Evolutionary conservation across 2,329 filamentous ascomycete species (phyloP), one percentile per base, ranked within the genome.

Genomic region (Trichophyton schoenleinii): DNA sequence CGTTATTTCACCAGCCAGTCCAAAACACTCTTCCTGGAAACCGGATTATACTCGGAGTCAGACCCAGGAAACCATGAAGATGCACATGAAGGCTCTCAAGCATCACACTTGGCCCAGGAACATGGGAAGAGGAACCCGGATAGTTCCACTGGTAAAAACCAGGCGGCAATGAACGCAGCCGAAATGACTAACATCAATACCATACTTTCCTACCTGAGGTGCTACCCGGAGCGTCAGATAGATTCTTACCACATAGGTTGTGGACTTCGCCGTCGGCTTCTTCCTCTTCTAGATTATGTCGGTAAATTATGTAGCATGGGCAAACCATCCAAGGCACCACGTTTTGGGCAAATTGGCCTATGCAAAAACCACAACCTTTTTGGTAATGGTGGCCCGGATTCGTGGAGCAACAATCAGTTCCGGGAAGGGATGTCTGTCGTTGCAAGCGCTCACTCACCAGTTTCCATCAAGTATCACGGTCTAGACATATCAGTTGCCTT

Each of bases 181-280:
- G 38, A 63, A 41, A 65, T 67, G 61, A 66, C 66, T n/a, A 69
- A 73, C 49, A 70, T 76, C 22, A 66, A 64, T 9, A 61, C 67
- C 6, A 66, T 77, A 38, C 70, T 77, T 7, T 66, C 70, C 4
- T 70, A 71, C 9, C 66, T 78, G 15, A 74, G 73, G 61, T 69
- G 74, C 62, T 74, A 70, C 57, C 75, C 76, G 1, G 72, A 74
- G 38, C 77, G 77, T 63, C 73, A 77, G 61, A 71, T 78, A 41
- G 75, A 77, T 62, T 61, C 65, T 1, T 72, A 73, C 60, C 76
- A 78, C 59, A 66, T 67, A 2, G 73, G 74, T 38, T 78, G 76
- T 62, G 75, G 75, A 2, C 69, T 77, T 13, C 67, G 74, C 20
- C 74, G 74, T 28, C 71, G 74, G 6, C 66, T 78, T 7, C 67